Base-by-base conservation (phyloP, 139 green algal genomes). In the Coccomyxa sp. region DNA sequence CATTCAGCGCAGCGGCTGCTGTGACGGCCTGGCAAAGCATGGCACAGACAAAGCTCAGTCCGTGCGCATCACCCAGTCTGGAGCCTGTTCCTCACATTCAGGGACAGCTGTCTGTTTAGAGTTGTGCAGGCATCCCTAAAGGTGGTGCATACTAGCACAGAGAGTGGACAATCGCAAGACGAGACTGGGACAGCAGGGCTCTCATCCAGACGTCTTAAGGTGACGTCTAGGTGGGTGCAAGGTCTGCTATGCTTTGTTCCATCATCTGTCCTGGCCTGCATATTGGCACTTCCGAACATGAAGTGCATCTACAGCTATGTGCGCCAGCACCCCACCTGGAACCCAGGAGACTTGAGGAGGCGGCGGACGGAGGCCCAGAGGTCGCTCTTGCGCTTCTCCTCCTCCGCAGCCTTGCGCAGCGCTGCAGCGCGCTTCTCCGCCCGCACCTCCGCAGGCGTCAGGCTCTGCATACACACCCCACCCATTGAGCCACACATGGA, bases 1-100 rank as follows among this genome's bases (percentile, higher is more conserved):
- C 94, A 80, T 97, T 97, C 6, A 98, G 41, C 35, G 93, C 86
- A 10, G 89, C 88, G n/a, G 93, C 91, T 10, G 88, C 31, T 12
- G 94, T 96, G 27, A 92, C 86, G 4, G 86, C 82, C 76, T 92
- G 86, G 55, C 94, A n/a, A n/a, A n/a, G n/a, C n/a, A n/a, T n/a
- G n/a, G n/a, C n/a, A n/a, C n/a, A n/a, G n/a, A n/a, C n/a, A n/a
- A n/a, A n/a, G n/a, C n/a, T n/a, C n/a, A n/a, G n/a, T n/a, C n/a
- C n/a, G n/a, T n/a, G n/a, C n/a, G n/a, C n/a, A n/a, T n/a, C n/a
- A n/a, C n/a, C n/a, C n/a, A n/a, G n/a, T n/a, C n/a, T n/a, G n/a
- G n/a, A n/a, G n/a, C n/a, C n/a, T n/a, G n/a, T n/a, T n/a, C n/a
- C n/a, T n/a, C n/a, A n/a, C n/a, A n/a, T n/a, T n/a, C n/a, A n/a